Conservation (phyloP, 441 rosid genomes). For the Arabidopsis lyrata region DNA sequence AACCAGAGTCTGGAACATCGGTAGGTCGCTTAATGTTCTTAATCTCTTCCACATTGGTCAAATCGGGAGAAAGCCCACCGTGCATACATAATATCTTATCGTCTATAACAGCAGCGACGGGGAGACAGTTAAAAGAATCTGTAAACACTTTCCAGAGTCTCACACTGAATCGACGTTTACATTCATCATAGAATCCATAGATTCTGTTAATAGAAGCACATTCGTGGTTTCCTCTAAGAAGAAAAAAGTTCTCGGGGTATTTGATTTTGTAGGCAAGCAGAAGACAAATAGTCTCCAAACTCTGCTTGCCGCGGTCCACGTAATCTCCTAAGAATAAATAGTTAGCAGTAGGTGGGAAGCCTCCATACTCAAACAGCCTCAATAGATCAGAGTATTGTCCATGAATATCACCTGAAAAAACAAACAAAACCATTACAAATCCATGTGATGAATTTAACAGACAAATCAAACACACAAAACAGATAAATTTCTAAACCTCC, state of each 20-base stretch:
- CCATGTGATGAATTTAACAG: neutral
- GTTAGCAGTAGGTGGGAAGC: slow-evolving; percentile 73
- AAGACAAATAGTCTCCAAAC: slow-evolving; percentile 77
- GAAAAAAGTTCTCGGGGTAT: slow-evolving; percentile 76
- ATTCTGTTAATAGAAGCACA: slow-evolving; percentile 78
- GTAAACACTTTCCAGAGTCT: slow-evolving; percentile 74
- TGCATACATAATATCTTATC: slow-evolving; percentile 85
- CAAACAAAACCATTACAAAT: slow-evolving; percentile 35
- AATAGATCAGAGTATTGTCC: slow-evolving; percentile 74
- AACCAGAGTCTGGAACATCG: slow-evolving; percentile 78
- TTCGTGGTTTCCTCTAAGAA: slow-evolving; percentile 77
- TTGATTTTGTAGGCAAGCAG: slow-evolving; percentile 78
- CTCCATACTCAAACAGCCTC: slow-evolving; percentile 75
- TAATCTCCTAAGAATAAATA: slow-evolving; percentile 79
- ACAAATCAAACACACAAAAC: slow-evolving; percentile 6
- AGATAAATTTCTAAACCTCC: neutral
- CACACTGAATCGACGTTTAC: slow-evolving; percentile 75
- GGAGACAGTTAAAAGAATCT: slow-evolving; percentile 78
- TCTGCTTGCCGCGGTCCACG: slow-evolving; percentile 83
- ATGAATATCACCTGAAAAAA: slow-evolving; percentile 68
- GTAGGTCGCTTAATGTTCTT: slow-evolving; percentile 62
- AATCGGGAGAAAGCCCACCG: slow-evolving; percentile 78
- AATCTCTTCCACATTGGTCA: slow-evolving; percentile 64
- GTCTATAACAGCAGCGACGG: slow-evolving; percentile 76
- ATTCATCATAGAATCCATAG: slow-evolving; percentile 82